Evolutionary conservation across 1,284 basidiomycete species (phyloP).

Genomic region (Leccinum fallax): DNA sequence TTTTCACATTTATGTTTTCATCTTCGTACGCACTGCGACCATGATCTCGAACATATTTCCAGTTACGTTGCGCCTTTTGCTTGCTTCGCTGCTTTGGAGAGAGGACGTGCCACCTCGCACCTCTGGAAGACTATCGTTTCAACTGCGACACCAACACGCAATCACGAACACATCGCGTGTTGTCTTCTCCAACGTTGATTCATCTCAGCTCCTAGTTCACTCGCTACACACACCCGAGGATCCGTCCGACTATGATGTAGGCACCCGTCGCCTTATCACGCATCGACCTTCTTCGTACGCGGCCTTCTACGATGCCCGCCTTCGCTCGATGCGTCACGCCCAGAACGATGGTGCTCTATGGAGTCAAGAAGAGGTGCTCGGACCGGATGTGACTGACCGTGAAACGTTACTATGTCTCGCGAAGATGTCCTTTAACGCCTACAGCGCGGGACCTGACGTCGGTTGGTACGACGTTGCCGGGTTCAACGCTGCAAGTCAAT

Average conservation of each 20-base stretch:
- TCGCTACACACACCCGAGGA: conserved; percentile 27
- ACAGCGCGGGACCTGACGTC: conserved; percentile 54
- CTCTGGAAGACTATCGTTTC: conserved; percentile 49
- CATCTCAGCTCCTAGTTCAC: conserved; percentile 29
- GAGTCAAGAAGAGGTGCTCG: conserved; percentile 54
- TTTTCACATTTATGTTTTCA: conserved; percentile 1
- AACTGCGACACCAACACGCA: conserved; percentile 65
- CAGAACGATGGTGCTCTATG: conserved; percentile 47
- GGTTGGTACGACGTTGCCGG: conserved; percentile 77
- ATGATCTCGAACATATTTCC: conserved; percentile 29
- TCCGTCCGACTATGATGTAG: conserved; percentile 40
- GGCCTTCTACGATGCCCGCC: conserved; percentile 51
- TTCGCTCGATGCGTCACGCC: conserved; percentile 44
- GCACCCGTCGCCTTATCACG: conserved; percentile 40
- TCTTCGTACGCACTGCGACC: not conserved
- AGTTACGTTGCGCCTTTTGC: conserved; percentile 26
- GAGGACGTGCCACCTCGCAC: conserved; percentile 14
- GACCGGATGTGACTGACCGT: conserved; percentile 71
- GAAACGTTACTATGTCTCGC: conserved; percentile 79
- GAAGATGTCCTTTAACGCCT: conserved; percentile 90
- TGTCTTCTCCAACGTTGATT: conserved; percentile 54
- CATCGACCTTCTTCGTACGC: conserved; percentile 49
- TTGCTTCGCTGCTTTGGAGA: conserved; percentile 29
- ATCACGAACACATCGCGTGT: conserved; percentile 52
- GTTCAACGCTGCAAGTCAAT: conserved; percentile 55